Evolutionary conservation across 441 rosid species (phyloP), one percentile per base, ranked within the genome.

Genomic region (Syzygium syzygioides): DNA sequence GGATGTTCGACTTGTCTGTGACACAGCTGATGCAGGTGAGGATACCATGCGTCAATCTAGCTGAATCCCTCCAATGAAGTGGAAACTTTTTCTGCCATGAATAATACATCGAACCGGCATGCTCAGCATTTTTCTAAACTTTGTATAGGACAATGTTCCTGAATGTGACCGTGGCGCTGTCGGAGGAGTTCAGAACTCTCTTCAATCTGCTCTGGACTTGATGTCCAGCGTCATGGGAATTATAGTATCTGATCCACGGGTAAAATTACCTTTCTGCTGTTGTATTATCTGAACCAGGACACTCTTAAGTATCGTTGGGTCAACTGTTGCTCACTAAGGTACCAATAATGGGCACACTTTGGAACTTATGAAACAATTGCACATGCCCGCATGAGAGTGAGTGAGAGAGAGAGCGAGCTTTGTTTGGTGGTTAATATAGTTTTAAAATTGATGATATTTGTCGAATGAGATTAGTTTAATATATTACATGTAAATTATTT

Each of bases 141-240:
- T 45, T 76, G 83, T 34, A 55, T 64, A 96, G 99, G 98, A 97
- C 90, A 93, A 89, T 53, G 98, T 95, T 57, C 93, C 96, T 4
- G 98, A 95, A 91, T 71, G 94, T 2, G 98, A 97, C 89, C 98
- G 98, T 9, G 94, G 98, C 83, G 92, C 95, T 3, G 98, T 96
- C 28, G 99, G 99, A 90, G 98, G 99, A 41, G 99, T 94, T 53
- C 99, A 96, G 87, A 97, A 95, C 93, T 94, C 99, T 26, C 95
- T 95, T 71, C 98, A 97, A 87, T 93, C 98, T 45, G 90, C 91
- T 55, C 84, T 97, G 90, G 96, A 94, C 79, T 87, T 96, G 90
- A 30, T 95, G 93, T 93, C 91, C 88, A 92, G 96, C 87, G 89
- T 93, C 11, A 94, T 93, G 94, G 98, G 98, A 89, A 95, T 97